Percentiles rank a stretch among this genome's conserved stretches.
These are phyloP conservation scores for Beauveria rudraprayagi DNA, from an alignment of 2,329 filamentous ascomycete genomes.

Conservation along the genomic window DNA sequence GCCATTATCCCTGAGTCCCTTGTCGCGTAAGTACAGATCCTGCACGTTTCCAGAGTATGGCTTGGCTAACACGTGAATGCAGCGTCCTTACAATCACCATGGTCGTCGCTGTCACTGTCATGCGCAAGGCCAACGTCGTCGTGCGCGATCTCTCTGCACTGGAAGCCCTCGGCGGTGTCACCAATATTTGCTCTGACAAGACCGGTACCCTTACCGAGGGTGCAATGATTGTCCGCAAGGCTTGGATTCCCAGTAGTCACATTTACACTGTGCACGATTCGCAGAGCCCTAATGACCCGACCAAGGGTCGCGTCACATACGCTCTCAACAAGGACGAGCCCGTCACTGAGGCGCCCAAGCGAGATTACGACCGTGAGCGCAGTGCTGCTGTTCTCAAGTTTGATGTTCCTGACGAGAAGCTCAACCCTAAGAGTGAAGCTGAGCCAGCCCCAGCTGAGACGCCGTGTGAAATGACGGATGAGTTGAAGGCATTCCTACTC, in stretches of 20 bases:
- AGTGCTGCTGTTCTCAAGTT: constrained; percentile 53
- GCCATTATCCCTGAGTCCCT: constrained; percentile 58
- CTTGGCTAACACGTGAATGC: constrained; percentile 13
- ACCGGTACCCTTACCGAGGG: constrained; percentile 62
- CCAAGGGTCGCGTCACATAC: constrained; percentile 45
- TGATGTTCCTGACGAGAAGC: constrained; percentile 52
- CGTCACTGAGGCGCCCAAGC: constrained; percentile 30
- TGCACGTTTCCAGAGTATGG: not conserved
- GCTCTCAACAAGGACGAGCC: constrained; percentile 28
- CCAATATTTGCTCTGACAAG: constrained; percentile 67
- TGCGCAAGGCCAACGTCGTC: constrained; percentile 57
- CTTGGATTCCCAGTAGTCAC: constrained; percentile 52
- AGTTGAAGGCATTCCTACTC: constrained; percentile 43
- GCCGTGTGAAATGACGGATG: constrained; percentile 34
- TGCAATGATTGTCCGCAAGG: constrained; percentile 62
- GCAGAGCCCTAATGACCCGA: constrained; percentile 54
- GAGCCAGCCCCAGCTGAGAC: constrained; percentile 29
- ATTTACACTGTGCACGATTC: constrained; percentile 55
- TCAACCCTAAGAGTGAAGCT: constrained; percentile 28
- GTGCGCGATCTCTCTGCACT: constrained; percentile 59
- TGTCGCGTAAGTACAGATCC: constrained; percentile 42
- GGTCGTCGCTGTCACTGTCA: constrained; percentile 55
- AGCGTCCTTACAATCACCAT: constrained; percentile 62
- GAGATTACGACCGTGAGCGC: constrained; percentile 52
- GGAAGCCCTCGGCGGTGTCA: constrained; percentile 62